A percentile compares a stretch with the other conserved stretches of the same genome.
Evolutionary conservation across 805 yeast genomes (phyloP).

Genomic region (Starmerella khaoyaiensis): DNA sequence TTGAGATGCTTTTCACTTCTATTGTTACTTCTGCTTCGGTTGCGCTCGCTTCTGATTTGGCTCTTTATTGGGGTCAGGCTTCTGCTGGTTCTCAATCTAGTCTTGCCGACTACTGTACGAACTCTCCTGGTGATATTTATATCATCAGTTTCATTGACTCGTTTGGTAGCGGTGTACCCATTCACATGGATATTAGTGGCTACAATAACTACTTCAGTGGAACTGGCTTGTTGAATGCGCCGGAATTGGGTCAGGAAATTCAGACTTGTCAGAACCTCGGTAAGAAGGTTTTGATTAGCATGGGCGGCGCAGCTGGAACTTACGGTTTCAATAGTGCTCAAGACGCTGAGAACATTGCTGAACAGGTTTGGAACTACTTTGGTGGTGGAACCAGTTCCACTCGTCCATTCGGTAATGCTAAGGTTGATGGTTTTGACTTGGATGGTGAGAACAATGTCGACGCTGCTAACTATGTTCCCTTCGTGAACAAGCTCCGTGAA

Average conservation of each 20-base stretch:
- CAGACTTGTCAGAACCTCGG: constrained; percentile 65
- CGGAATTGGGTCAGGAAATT: constrained; percentile 48
- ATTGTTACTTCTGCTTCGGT: constrained; percentile 5
- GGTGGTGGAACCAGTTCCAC: constrained; percentile 35
- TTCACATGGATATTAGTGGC: constrained; percentile 46
- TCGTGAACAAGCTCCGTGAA: constrained; percentile 39
- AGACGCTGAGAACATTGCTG: constrained; percentile 48
- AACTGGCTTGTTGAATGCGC: constrained; percentile 35
- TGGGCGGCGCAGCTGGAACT: constrained; percentile 58
- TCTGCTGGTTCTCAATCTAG: constrained; percentile 47
- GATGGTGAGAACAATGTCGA: constrained; percentile 48
- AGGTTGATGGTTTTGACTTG: constrained; percentile 73
- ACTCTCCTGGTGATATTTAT: constrained; percentile 47
- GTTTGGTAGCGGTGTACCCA: constrained; percentile 36
- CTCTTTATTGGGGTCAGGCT: constrained; percentile 82
- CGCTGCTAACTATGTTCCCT: constrained; percentile 52
- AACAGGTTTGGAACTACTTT: constrained; percentile 39
- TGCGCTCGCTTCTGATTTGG: constrained; percentile 41
- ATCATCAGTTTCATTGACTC: constrained; percentile 55
- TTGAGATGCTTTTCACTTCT: constrained; percentile 5
- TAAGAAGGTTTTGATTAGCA: constrained; percentile 59
- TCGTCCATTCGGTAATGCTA: constrained; percentile 55
- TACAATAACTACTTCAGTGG: constrained; percentile 26
- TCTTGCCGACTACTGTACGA: constrained; percentile 48
- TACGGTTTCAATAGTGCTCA: constrained; percentile 41